Base-by-base conservation (phyloP, 2,329 filamentous ascomycete genomes). In the Pseudogymnoascus sp. region DNA sequence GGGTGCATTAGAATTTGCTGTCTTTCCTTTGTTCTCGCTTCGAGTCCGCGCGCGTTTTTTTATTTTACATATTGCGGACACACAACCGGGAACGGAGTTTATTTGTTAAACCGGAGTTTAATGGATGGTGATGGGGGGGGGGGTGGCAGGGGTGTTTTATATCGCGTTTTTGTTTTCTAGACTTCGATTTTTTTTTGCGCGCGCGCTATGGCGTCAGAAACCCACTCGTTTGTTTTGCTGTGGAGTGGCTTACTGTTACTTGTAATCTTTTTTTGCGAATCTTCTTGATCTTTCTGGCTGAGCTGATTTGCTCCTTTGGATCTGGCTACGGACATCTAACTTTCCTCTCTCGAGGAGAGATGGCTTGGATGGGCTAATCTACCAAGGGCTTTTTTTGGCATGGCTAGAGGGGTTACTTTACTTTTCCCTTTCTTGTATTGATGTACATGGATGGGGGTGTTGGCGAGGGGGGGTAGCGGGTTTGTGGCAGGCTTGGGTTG, bases 51-150 rank as follows among this genome's bases (percentile, higher is more conserved):
- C 45, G 21, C 21, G 45, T 31, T 54, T 54, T 19, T 54, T 54
- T 45, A 10, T 51, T 28, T 51, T 31, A 54, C 48, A 54, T 54
- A 31, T 54, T 25, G 48, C 48, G 48, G 25, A 54, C 25, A 54
- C 45, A 28, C 45, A 54, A 28, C 45, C 14, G 23, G 45, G 23
- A 31, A 31, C 48, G 48, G 48, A 54, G 48, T 54, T 54, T 16
- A 51, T 54, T 54, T 54, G 48, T 31, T 54, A 54, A 54, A 31
- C 48, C n/a, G 48, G 48, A 54, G 48, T 54, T 54, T 54, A 54
- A 54, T 54, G 25, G 48, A 54, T 54, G 48, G 25, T 54, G 48
- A 51, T 51, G 13, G 43, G 43, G 45, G 23, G 11, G 6, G 23
- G 23, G 21, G 21, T 25, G 43, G 43, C 2, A n/a, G 45, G 45